phyloP scores from a whole-genome alignment of 1,284 basidiomycete species.

The Xerocomus subilludens region DNA sequence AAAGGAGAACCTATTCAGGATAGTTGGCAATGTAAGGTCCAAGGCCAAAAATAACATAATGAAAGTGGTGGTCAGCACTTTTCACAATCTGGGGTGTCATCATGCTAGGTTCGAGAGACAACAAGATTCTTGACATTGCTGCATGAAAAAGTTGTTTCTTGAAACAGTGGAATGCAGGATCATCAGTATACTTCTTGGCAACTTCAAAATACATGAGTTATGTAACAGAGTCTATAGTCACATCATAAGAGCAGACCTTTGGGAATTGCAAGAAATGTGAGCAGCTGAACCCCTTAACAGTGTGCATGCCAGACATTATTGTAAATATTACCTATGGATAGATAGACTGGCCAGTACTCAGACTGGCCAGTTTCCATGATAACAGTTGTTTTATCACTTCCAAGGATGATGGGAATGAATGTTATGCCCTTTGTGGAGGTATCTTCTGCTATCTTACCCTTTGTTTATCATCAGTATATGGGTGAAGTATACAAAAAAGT shows the following conservation, averaged over 20 bases:
- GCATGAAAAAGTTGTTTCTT: conserved; percentile 20
- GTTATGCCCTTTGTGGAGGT: background rate
- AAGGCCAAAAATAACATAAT: background rate
- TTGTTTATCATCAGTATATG: background rate
- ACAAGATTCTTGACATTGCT: conserved; percentile 26
- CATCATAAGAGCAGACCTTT: background rate
- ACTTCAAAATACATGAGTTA: background rate
- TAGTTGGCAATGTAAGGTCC: conserved; percentile 25
- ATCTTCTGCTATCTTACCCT: background rate
- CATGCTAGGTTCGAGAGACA: conserved; percentile 8
- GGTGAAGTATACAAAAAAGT: background rate
- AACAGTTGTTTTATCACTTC: background rate
- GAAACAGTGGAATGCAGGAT: conserved; percentile 30
- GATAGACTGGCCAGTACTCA: no score
- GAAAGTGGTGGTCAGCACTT: conserved; percentile 37
- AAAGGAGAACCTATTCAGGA: background rate
- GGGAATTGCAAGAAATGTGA: conserved; percentile 8
- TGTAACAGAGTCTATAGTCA: no score
- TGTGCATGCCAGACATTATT: background rate
- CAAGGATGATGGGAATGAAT: background rate
- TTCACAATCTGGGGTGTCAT: background rate
- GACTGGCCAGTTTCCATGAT: background rate
- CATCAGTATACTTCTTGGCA: background rate
- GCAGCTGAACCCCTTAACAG: background rate
- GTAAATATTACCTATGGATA: conserved; percentile 10